These are phyloP conservation scores for Penicillium crystallinum DNA, from an alignment of 495 filamentous ascomycete species.

Conservation along the genomic window DNA sequence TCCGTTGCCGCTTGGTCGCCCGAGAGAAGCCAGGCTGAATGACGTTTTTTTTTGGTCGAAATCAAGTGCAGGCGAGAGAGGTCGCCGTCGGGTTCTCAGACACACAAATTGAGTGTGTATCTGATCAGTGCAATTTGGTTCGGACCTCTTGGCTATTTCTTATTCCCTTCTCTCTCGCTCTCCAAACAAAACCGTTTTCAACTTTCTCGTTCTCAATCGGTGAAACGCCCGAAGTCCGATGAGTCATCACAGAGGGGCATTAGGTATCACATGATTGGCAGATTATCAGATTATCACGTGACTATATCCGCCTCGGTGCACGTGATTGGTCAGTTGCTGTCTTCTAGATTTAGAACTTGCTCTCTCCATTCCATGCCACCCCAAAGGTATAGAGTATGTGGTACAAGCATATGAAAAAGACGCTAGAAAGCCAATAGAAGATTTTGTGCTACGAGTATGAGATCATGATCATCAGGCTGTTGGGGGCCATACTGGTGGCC, in stretches of 20 bases:
- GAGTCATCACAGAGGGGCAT: conserved; percentile 1
- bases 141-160: not conserved
- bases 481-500: not conserved
- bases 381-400: too few relatives aligned
- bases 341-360: too few relatives aligned
- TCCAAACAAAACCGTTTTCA: not conserved
- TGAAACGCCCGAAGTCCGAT: not conserved
- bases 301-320: not conserved
- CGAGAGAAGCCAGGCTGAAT: conserved; percentile 42
- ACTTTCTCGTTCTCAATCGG: conserved; percentile 5
- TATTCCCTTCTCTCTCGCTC: not conserved
- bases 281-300: not conserved
- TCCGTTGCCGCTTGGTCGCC: conserved; percentile 35
- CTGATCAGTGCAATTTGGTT: not conserved
- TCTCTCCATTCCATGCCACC: too few relatives aligned
- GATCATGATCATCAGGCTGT: not conserved
- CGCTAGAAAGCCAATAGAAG: not conserved
- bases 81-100: not conserved
- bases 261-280: not conserved
- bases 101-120: not conserved
- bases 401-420: not conserved
- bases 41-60: conserved; percentile 13
- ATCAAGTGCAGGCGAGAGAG: too few relatives aligned
- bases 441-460: not conserved
- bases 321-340: not conserved